Percentiles rank a stretch among this genome's conserved stretches.
phyloP scores from a whole-genome alignment of 225 moss, liverwort and hornwort species.

The Rhytidiadelphus loreus region DNA sequence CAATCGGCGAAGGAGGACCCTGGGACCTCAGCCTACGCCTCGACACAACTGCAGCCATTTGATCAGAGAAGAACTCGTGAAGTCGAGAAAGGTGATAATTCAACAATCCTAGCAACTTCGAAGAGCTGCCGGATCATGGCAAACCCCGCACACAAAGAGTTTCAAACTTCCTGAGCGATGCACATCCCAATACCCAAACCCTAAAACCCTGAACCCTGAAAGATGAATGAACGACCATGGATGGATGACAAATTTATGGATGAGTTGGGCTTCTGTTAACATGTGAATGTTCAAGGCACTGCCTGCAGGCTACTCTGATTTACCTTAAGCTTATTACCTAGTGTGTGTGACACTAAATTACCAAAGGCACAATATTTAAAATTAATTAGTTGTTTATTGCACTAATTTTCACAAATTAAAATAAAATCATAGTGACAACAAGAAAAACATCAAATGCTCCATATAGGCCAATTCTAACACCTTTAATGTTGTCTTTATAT shows the following conservation, averaged over 20 bases:
- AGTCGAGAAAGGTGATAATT: background rate
- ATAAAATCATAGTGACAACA: background rate
- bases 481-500: background rate
- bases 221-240: background rate
- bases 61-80: background rate
- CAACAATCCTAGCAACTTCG: background rate
- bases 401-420: background rate
- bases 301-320: background rate
- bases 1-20: constrained; percentile 32
- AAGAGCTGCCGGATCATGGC: background rate
- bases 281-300: no score
- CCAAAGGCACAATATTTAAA: background rate
- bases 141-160: background rate
- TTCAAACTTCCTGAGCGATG: no score
- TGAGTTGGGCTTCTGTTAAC: background rate
- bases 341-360: background rate
- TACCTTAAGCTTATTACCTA: background rate
- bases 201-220: constrained; percentile 4
- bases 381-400: background rate
- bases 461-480: background rate
- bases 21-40: constrained; percentile 64
- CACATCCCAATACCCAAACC: background rate
- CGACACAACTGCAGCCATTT: constrained; percentile 43
- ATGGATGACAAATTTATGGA: background rate
- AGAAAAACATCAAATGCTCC: background rate